Base-by-base conservation (phyloP, 371 early-diverging fungal species). In the Mortierella sp. region DNA sequence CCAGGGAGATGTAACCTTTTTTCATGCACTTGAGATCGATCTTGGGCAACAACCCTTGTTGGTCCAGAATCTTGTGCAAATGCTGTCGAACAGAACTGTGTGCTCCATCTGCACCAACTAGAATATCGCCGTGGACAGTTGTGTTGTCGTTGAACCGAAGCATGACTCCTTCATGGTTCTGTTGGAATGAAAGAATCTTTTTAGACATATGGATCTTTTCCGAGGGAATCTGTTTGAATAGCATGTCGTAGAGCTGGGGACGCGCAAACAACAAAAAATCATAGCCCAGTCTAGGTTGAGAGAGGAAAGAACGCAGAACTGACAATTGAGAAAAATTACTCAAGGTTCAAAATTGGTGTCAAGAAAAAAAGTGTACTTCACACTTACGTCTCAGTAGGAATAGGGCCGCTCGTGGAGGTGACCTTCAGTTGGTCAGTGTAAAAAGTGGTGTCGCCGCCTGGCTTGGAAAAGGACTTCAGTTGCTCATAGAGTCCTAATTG, bases 21-120 rank as follows among this genome's bases (percentile, higher is more conserved):
- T 21, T 28, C 73, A 73, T 52, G 10, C 11, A 7, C 38, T 54
- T 31, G 34, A 5, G 5, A n/a, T 73, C 73, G 8, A 5, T 2
- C 28, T 73, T 54, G 28, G 75, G 75, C 1, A 75, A 21, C 0
- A 58, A 11, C 45, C 65, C 58, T 6, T 57, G 16, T 11, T 63
- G 2, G 19, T 10, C 50, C 34, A 75, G 13, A 2, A 16, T 54
- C 26, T 34, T 44, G 48, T 55, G 57, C 26, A 77, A 58, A 16
- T 34, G 50, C 9, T 71, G 77, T 1, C 77, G 70, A 3, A 77
- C 71, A 52, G 45, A 28, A 13, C 77, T 77, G 42, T 77, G 71
- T 7, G 70, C 55, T 9, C 77, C 77, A 44, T 77, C 72, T 1
- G 77, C 77, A 28, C 77, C 77, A 8, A 77, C 72, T 1, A 77